Percentiles rank a stretch among this genome's conserved stretches.
phyloP scores from a whole-genome alignment of 2,329 filamentous ascomycete species.

The Dissoconium aciculare region DNA sequence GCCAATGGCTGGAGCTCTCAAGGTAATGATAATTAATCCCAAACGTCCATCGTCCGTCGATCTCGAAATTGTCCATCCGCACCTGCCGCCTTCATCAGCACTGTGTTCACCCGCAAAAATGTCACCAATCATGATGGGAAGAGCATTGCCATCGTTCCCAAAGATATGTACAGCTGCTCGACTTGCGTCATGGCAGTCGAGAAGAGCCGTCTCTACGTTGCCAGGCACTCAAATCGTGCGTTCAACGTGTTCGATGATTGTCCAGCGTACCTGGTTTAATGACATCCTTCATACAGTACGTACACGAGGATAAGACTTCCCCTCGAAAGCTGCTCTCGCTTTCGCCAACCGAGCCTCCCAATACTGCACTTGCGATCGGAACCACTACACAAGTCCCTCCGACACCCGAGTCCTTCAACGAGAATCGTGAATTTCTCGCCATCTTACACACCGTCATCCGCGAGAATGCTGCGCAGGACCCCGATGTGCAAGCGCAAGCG shows the following conservation, averaged over 20 bases:
- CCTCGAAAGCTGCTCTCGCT: slow-evolving; percentile 39
- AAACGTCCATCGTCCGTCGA: too few relatives aligned
- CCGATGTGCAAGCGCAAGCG: slow-evolving; percentile 42
- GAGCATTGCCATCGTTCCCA: too few relatives aligned
- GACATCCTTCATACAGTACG: slow-evolving; percentile 24
- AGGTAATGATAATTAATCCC: too few relatives aligned
- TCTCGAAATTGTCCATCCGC: too few relatives aligned
- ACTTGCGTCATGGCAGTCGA: too few relatives aligned
- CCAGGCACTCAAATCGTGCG: not conserved
- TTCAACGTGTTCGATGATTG: not conserved
- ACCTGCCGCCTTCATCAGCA: too few relatives aligned
- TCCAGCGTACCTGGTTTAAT: slow-evolving; percentile 1
- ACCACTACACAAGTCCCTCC: slow-evolving; percentile 40
- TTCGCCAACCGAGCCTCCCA: slow-evolving; percentile 40
- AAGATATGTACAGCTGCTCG: too few relatives aligned
- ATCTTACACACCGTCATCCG: slow-evolving; percentile 43
- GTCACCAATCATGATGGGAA: too few relatives aligned
- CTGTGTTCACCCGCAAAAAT: too few relatives aligned
- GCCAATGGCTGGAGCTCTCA: too few relatives aligned
- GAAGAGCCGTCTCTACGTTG: not conserved
- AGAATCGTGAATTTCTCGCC: slow-evolving; percentile 41
- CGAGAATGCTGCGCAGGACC: slow-evolving; percentile 40
- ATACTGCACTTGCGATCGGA: slow-evolving; percentile 39
- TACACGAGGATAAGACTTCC: slow-evolving; percentile 31
- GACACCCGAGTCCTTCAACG: slow-evolving; percentile 39